A percentile compares a stretch with the other conserved stretches of the same genome.
Conservation (phyloP, 306 rosid genomes). For the Begonia masoniana region DNA sequence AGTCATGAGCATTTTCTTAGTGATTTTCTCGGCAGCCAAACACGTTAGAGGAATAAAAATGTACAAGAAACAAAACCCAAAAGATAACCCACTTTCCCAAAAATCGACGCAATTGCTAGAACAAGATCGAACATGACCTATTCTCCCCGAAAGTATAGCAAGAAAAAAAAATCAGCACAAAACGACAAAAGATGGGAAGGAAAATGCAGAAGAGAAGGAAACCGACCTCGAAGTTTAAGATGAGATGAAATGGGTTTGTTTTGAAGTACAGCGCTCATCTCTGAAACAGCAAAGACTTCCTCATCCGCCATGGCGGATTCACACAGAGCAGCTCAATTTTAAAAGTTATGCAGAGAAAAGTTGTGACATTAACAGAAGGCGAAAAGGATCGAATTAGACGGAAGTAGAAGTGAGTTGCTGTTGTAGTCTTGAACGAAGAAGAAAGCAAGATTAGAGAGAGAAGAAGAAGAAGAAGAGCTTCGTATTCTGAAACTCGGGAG, state of each 20-base stretch:
- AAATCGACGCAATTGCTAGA: neutral
- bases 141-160: too few species aligned
- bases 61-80: neutral
- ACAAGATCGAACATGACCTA: neutral
- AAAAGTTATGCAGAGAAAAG: neutral
- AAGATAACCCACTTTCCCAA: neutral
- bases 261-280: neutral
- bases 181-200: neutral
- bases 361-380: too few species aligned
- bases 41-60: neutral
- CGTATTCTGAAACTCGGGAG: neutral
- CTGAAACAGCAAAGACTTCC: neutral
- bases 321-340: neutral
- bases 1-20: neutral
- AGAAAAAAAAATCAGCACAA: neutral
- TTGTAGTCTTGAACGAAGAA: neutral
- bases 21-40: too few species aligned
- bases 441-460: neutral
- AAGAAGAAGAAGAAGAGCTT: neutral
- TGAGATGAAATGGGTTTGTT: constrained; percentile 3
- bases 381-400: neutral
- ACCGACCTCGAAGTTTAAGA: constrained; percentile 44
- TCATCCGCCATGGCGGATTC: neutral
- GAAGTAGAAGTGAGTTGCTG: neutral
- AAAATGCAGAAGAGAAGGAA: constrained; percentile 15